phyloP scores from a whole-genome alignment of 2,329 filamentous ascomycete species.

The Exophiala bonariae region DNA sequence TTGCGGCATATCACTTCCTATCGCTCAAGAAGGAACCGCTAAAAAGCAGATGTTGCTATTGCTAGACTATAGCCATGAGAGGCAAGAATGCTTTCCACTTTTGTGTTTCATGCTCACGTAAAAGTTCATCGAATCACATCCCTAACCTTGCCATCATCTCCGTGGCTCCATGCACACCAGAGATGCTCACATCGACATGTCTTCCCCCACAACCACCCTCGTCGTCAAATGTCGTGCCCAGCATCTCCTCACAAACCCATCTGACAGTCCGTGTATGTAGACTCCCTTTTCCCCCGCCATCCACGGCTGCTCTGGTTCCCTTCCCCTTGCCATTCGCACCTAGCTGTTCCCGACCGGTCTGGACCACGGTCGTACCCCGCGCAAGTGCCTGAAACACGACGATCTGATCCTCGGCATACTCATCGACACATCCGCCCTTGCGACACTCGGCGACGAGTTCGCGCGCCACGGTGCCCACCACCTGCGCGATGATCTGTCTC shows the following conservation, averaged over 20 bases:
- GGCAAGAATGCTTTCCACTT: no score
- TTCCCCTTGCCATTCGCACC: constrained; percentile 1
- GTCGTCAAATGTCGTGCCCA: constrained; percentile 27
- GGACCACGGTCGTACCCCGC: constrained; percentile 39
- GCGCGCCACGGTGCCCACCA: constrained; percentile 46
- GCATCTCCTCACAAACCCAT: constrained; percentile 44
- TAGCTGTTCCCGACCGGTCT: constrained; percentile 22
- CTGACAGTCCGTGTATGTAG: constrained; percentile 45
- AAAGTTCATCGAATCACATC: no score
- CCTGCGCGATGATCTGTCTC: constrained; percentile 22
- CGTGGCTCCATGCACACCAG: no score
- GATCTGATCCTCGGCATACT: constrained; percentile 58
- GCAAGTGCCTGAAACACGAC: constrained; percentile 61
- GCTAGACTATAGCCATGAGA: no score
- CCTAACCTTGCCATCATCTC: no score
- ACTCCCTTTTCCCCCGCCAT: constrained; percentile 25
- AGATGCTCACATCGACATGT: no score
- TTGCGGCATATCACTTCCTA: no score
- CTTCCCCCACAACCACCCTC: constrained; percentile 11
- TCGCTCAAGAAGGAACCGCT: no score
- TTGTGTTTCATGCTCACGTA: no score
- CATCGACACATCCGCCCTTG: constrained; percentile 53
- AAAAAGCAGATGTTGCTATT: no score
- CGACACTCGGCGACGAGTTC: constrained; percentile 48
- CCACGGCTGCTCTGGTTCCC: constrained; percentile 10